Base-by-base conservation (phyloP, 1,139 yeast species). In the Zhuliangozyma parablackwelliae region DNA sequence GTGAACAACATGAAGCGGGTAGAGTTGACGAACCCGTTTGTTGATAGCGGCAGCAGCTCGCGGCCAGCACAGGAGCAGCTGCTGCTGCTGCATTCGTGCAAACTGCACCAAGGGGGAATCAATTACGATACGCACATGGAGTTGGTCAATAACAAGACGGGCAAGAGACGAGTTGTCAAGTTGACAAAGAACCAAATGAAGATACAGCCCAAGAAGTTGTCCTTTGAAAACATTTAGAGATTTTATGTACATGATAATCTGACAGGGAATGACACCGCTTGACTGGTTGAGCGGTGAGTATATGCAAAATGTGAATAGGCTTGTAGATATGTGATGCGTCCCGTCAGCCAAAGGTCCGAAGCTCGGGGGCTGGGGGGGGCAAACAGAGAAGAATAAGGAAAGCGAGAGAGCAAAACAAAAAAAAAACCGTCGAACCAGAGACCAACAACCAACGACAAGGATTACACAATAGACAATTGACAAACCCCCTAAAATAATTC, bases 61-160 rank as follows among this genome's bases (percentile, higher is more conserved):
- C 12, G 23, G 16, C 21, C 21, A 29, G 12, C 9, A 16, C 32
- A 16, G 31, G 23, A 26, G 29, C 5, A 20, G 26, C 16, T 13
- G 13, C 16, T 16, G 16, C 16, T 16, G 16, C 16, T 16, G 16
- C 20, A 38, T 29, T 13, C 35, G 6, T 10, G 8, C 11, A 7
- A 33, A 28, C 12, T 10, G 16, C 5, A 9, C 16, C n/a, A 12
- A 30, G 7, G 30, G 7, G 7, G 28, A 26, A 43, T 65, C 10
- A 58, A 67, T 45, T 63, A 61, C 41, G 53, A 56, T 20, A 67
- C 72, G 2, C 72, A 69, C 45, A 59, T 62, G 52, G 75, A 69
- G 44, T 54, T 57, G 35, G 47, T 67, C 12, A 62, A 68, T 44
- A 53, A 62, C 36, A 61, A 54, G 37, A 69, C 74, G 3, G 75